A percentile compares a stretch with the other conserved stretches of the same genome.
These are phyloP conservation scores for Magnaporthiopsis poae DNA, from an alignment of 2,329 filamentous ascomycete species.

Conservation along the genomic window DNA sequence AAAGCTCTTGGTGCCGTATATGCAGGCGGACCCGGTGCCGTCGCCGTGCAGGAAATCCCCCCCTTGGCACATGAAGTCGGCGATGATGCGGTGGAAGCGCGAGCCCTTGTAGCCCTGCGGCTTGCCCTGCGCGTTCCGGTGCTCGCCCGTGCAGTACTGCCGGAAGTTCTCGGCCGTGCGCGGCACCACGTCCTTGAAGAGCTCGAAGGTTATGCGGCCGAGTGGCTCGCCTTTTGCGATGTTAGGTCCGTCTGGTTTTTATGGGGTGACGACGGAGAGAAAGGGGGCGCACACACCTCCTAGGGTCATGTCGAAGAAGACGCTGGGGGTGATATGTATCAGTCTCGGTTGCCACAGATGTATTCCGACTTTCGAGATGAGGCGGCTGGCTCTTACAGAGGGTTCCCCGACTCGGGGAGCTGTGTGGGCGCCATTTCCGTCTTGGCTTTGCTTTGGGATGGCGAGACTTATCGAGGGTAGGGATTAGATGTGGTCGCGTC, in stretches of 20 bases:
- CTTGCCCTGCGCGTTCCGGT: slow-evolving; percentile 63
- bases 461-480: too few species aligned
- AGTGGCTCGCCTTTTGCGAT: slow-evolving; percentile 56
- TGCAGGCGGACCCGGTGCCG: slow-evolving; percentile 76
- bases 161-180: slow-evolving; percentile 94
- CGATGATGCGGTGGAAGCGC: slow-evolving; percentile 92
- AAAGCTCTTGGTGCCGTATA: slow-evolving; percentile 78
- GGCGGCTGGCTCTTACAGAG: slow-evolving; percentile 29
- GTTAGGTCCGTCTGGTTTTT: not conserved
- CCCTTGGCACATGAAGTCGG: slow-evolving; percentile 94
- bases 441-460: not conserved
- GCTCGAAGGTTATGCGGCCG: slow-evolving; percentile 79
- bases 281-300: slow-evolving; percentile 47
- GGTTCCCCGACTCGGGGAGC: slow-evolving; percentile 37
- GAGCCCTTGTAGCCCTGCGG: slow-evolving; percentile 89
- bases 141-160: slow-evolving; percentile 91
- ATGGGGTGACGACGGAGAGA: not conserved
- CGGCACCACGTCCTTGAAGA: slow-evolving; percentile 76
- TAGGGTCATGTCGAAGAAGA: slow-evolving; percentile 43
- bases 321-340: slow-evolving; percentile 14
- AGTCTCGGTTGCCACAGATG: not conserved
- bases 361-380: too few species aligned
- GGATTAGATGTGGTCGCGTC: too few species aligned
- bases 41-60: slow-evolving; percentile 87
- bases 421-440: slow-evolving; percentile 31